A percentile compares a stretch with the other conserved stretches of the same genome.
These are phyloP conservation scores for Penicillium sp. DNA, from an alignment of 2,329 filamentous ascomycete species.

Conservation along the genomic window DNA sequence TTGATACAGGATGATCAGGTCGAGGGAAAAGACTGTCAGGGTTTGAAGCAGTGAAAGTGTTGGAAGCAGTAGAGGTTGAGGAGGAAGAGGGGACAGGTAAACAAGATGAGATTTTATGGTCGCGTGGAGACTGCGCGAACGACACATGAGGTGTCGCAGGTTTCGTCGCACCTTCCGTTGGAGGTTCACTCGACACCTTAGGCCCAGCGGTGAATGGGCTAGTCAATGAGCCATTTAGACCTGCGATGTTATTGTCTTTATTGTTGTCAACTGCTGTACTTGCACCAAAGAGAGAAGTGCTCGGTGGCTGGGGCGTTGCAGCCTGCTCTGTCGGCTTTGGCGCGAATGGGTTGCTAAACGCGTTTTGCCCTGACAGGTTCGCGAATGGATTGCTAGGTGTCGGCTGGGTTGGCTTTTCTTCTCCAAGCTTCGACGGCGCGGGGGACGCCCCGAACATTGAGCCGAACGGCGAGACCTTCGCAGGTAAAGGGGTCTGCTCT, in stretches of 20 bases:
- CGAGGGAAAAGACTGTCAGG: constrained; percentile 10
- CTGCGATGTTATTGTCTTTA: neutral
- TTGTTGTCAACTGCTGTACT: neutral
- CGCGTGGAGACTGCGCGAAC: neutral
- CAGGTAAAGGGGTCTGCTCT: constrained; percentile 6
- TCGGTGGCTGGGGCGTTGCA: neutral
- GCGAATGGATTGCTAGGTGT: constrained; percentile 8
- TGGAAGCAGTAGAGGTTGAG: constrained; percentile 3
- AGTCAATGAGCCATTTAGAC: neutral
- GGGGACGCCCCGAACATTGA: constrained; percentile 31
- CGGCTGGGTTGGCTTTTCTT: neutral
- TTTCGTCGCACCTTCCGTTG: neutral
- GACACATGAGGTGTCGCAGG: neutral
- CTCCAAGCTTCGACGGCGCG: constrained; percentile 1
- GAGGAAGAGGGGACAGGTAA: constrained; percentile 1
- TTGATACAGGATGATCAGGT: neutral
- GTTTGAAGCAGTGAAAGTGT: constrained; percentile 6
- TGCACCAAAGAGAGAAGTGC: neutral
- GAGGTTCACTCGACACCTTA: neutral
- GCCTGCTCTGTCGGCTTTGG: constrained; percentile 10
- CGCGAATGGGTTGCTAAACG: constrained; percentile 11
- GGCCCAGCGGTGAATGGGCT: neutral
- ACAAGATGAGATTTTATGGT: neutral
- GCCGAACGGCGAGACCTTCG: constrained; percentile 14
- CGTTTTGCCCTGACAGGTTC: constrained; percentile 5